These are phyloP conservation scores for Moelleriella libera DNA, from an alignment of 2,329 filamentous ascomycete genomes.

Conservation along the genomic window DNA sequence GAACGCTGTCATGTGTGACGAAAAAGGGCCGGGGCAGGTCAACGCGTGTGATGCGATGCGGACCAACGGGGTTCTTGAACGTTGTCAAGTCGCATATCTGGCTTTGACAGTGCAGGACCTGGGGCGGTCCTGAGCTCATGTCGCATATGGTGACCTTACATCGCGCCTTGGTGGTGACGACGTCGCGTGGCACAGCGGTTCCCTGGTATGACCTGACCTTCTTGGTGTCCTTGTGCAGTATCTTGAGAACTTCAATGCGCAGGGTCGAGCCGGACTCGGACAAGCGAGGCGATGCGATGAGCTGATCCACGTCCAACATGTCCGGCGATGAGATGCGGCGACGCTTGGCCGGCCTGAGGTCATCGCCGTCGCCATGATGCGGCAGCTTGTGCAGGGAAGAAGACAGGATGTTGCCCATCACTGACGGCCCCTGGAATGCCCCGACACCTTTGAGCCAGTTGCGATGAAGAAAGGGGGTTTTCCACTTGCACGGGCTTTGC, in stretches of 20 bases:
- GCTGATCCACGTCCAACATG: constrained; percentile 16
- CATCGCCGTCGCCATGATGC: constrained; percentile 19
- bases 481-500: constrained; percentile 30
- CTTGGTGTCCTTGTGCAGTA: constrained; percentile 33
- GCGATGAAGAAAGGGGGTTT: constrained; percentile 39
- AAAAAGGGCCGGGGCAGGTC: constrained; percentile 34
- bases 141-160: constrained; percentile 24
- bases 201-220: constrained; percentile 16
- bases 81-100: constrained; percentile 38
- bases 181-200: constrained; percentile 13
- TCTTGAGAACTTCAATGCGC: constrained; percentile 37
- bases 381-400: constrained; percentile 20
- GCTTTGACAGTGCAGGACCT: constrained; percentile 37
- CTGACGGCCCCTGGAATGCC: constrained; percentile 21
- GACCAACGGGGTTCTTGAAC: constrained; percentile 31
- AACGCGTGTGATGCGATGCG: constrained; percentile 31
- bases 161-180: constrained; percentile 18
- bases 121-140: constrained; percentile 17
- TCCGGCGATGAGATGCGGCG: constrained; percentile 30
- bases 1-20: constrained; percentile 36
- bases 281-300: constrained; percentile 15
- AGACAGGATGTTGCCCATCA: constrained; percentile 30
- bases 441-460: constrained; percentile 36
- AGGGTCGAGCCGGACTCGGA: constrained; percentile 25
- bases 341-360: constrained; percentile 31